Conservation (phyloP, 1,139 yeast species). For the Hansenula sp. region DNA sequence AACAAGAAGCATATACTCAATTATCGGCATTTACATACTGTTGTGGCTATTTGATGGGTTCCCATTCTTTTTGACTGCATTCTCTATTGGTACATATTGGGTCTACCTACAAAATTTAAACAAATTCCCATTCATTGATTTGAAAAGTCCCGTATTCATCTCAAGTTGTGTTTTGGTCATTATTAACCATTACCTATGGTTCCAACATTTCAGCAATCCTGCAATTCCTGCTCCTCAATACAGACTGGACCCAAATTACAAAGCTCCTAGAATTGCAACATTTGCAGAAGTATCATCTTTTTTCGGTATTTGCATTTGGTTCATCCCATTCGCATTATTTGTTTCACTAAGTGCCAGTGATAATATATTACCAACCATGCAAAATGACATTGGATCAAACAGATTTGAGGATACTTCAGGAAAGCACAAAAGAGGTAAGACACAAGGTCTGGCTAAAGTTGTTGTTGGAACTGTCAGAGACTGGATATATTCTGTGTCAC, state of each 20-base stretch:
- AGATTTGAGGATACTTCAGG: constrained; percentile 24
- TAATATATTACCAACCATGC: constrained; percentile 65
- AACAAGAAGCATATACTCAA: constrained; percentile 53
- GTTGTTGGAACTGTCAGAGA: constrained; percentile 53
- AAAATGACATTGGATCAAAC: constrained; percentile 25
- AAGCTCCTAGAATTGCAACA: constrained; percentile 68
- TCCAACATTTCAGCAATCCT: constrained; percentile 74
- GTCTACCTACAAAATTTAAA: constrained; percentile 73
- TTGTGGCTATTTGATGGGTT: constrained; percentile 71
- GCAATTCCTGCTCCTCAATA: constrained; percentile 44
- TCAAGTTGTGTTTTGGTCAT: constrained; percentile 70
- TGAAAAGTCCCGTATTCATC: constrained; percentile 68
- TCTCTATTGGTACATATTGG: constrained; percentile 66
- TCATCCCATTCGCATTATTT: constrained; percentile 88
- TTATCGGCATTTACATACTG: constrained; percentile 49
- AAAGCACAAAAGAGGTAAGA: constrained; percentile 26
- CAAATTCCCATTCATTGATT: constrained; percentile 78
- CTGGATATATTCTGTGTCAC: constrained; percentile 41
- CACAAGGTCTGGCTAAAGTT: constrained; percentile 60
- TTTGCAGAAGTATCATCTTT: constrained; percentile 91
- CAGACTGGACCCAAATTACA: constrained; percentile 51
- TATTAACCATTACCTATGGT: constrained; percentile 86
- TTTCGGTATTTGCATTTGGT: constrained; percentile 92
- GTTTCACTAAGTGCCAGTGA: constrained; percentile 93
- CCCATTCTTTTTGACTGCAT: constrained; percentile 60